These are phyloP conservation scores for Tanacetum coccineum DNA, from an alignment of 129 eudicot genomes.

Conservation along the genomic window DNA sequence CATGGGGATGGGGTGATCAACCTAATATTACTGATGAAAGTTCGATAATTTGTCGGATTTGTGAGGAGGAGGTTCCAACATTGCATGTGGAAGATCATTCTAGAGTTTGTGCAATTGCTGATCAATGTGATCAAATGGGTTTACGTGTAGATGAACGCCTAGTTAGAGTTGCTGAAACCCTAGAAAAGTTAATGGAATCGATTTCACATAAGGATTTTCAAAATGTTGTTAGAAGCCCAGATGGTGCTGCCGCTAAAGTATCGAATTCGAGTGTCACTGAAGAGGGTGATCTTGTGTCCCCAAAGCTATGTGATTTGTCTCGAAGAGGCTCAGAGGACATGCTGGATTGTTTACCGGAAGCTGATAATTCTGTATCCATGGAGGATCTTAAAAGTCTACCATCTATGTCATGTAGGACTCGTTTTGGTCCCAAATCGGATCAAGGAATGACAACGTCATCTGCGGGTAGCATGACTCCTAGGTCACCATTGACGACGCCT, in stretches of 20 bases:
- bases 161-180: slow-evolving; percentile 70
- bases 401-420: slow-evolving; percentile 87
- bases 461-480: slow-evolving; percentile 97
- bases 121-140: slow-evolving; percentile 88
- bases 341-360: slow-evolving; percentile 82
- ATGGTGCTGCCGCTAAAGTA: slow-evolving; percentile 70
- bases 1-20: slow-evolving; percentile 98
- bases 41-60: slow-evolving; percentile 89
- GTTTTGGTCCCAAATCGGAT: slow-evolving; percentile 95
- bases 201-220: slow-evolving; percentile 67
- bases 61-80: slow-evolving; percentile 98
- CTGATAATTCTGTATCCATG: slow-evolving; percentile 64
- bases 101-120: slow-evolving; percentile 91
- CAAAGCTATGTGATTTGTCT: slow-evolving; percentile 89
- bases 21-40: slow-evolving; percentile 64
- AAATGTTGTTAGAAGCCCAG: slow-evolving; percentile 66
- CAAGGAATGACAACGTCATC: slow-evolving; percentile 97
- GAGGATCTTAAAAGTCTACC: slow-evolving; percentile 79
- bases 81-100: slow-evolving; percentile 96
- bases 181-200: slow-evolving; percentile 80
- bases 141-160: slow-evolving; percentile 85
- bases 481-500: slow-evolving; percentile 87
- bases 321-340: slow-evolving; percentile 94
- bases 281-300: slow-evolving; percentile 72
- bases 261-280: slow-evolving; percentile 71